Base-by-base conservation (phyloP, 1,284 basidiomycete genomes). In the Anthracocystis panici-leucophaei region DNA sequence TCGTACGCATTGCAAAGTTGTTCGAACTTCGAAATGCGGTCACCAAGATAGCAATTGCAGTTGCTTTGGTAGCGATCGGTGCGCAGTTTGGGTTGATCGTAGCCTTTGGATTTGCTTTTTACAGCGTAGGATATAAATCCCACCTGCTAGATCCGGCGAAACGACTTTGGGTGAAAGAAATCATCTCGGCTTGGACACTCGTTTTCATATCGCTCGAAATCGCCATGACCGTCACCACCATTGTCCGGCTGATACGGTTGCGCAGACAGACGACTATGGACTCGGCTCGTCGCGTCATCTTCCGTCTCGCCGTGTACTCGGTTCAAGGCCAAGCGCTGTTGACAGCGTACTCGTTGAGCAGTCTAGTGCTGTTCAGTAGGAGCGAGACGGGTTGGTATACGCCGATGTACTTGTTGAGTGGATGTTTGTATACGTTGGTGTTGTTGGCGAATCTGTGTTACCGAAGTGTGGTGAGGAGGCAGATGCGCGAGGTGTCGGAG, bases 391-490 rank as follows among this genome's bases (percentile, higher is more conserved):
- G 72, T 0, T 75, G 65, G 66, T 75, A 75, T 33, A 54, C 45
- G 3, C 72, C 72, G 0, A 9, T 62, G 40, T 75, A 75, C 23
- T 27, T 75, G 41, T 12, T 42, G 14, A 49, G 20, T 5, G 72
- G 72, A 0, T 29, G 52, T 2, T 21, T 65, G 45, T 75, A 75
- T 25, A 75, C 72, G 18, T 3, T 60, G 23, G 63, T 75, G 12
- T 12, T 75, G 44, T 29, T 58, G 11, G 50, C 72, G 0, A 75
- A 70, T 42, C 21, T 75, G 23, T 62, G 65, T 20, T 75, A 69
- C 27, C 27, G 72, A 2, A 21, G 35, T 1, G 62, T 48, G 20
- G 63, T 71, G 2, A 46, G 40, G 8, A 53, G 23, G 56, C 55
- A 5, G 51, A 55, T 38, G 35, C 11, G 35, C 12, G 35, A 38